Percentiles rank a stretch among this genome's conserved stretches.
These are phyloP conservation scores for Anthoceros angustus DNA, from an alignment of 225 moss, liverwort and hornwort genomes.

Conservation along the genomic window DNA sequence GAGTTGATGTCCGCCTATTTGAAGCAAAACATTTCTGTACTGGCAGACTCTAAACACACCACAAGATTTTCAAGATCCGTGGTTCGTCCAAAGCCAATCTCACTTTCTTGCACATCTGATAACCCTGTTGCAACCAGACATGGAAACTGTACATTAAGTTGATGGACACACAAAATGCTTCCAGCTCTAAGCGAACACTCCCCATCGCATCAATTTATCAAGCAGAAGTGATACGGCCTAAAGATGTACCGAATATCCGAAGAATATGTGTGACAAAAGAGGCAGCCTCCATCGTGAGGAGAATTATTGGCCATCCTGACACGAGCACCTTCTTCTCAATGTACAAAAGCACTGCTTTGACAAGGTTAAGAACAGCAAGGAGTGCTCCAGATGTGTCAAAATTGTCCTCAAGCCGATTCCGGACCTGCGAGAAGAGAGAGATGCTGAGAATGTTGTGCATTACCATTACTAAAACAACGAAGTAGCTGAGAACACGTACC, in stretches of 20 bases:
- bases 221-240: too few species aligned
- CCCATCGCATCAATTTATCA: too few species aligned
- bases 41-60: slow-evolving; percentile 14
- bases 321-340: slow-evolving; percentile 19
- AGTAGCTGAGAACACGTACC: slow-evolving; percentile 20
- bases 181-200: too few species aligned
- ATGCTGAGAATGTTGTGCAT: too few species aligned
- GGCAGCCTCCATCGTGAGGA: slow-evolving; percentile 44
- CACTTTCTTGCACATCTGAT: slow-evolving; percentile 37
- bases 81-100: slow-evolving; percentile 58
- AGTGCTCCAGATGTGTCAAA: slow-evolving; percentile 78
- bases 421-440: slow-evolving; percentile 28
- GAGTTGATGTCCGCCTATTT: not conserved
- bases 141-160: not conserved
- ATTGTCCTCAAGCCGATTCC: slow-evolving; percentile 66
- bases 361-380: slow-evolving; percentile 28
- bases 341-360: slow-evolving; percentile 14
- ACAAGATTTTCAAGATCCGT: slow-evolving; percentile 27
- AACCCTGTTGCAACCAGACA: slow-evolving; percentile 33
- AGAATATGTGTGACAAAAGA: slow-evolving; percentile 56
- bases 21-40: not conserved
- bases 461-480: too few species aligned
- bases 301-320: too few species aligned
- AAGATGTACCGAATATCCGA: slow-evolving; percentile 36
- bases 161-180: not conserved